Conservation (phyloP, 208 protist species). For the Trypanosoma boissoni region DNA sequence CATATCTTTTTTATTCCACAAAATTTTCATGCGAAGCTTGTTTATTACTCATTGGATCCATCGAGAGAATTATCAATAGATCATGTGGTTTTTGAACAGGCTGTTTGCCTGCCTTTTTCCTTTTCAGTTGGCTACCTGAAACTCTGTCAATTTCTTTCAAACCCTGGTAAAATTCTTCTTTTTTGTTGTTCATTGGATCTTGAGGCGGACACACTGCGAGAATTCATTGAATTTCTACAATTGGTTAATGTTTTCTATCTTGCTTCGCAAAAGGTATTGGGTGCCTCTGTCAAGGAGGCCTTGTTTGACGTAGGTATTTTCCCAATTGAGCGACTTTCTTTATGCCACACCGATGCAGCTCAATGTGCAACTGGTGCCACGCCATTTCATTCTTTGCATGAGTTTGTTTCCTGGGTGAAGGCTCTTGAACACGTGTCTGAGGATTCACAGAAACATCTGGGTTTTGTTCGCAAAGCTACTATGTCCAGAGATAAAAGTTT, state of each 20-base stretch:
- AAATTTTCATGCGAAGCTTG: background rate
- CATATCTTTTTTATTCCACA: conserved; percentile 17
- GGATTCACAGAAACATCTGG: conserved; percentile 4
- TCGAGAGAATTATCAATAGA: background rate
- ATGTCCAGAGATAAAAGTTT: conserved; percentile 1
- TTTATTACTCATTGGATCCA: conserved; percentile 9
- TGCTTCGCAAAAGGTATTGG: conserved; percentile 17
- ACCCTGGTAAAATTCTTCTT: conserved; percentile 13
- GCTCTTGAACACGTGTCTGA: background rate
- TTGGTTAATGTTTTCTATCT: conserved; percentile 16
- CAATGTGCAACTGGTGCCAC: conserved; percentile 16
- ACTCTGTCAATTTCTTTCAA: background rate
- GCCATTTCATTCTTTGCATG: conserved; percentile 23
- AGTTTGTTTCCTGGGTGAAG: conserved; percentile 19
- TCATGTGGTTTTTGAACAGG: conserved; percentile 6
- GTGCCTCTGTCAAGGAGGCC: conserved; percentile 13
- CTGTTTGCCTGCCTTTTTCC: conserved; percentile 11
- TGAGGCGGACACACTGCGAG: conserved; percentile 5
- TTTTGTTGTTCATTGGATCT: conserved; percentile 27
- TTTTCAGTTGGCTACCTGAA: conserved; percentile 14
- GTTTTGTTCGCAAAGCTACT: conserved; percentile 11
- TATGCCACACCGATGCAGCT: conserved; percentile 3
- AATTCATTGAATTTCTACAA: conserved; percentile 12
- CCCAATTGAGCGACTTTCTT: conserved; percentile 24
- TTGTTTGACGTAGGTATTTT: conserved; percentile 25